A percentile compares a stretch with the other conserved stretches of the same genome.
These are phyloP conservation scores for Panicum virgatum DNA, from an alignment of 202 grass and related monocot species.

Conservation along the genomic window DNA sequence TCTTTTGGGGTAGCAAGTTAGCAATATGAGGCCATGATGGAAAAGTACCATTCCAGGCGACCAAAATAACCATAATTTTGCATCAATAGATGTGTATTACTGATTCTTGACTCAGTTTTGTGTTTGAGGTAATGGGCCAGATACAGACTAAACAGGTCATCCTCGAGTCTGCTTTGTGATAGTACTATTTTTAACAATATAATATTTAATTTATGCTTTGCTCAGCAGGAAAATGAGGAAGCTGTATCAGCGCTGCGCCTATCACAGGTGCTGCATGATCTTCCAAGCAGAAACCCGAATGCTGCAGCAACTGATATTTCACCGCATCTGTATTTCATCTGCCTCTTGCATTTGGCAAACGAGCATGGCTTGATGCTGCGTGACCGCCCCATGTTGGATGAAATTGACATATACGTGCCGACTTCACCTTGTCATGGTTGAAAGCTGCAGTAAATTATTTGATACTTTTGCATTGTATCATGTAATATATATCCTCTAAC, in stretches of 20 bases:
- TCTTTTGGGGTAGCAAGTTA: neutral
- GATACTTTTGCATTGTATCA: neutral
- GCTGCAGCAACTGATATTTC: conserved; percentile 68
- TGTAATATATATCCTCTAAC: neutral
- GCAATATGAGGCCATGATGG: neutral
- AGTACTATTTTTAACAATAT: conserved; percentile 14
- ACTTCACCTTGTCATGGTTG: conserved; percentile 17
- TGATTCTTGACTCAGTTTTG: neutral
- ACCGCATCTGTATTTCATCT: conserved; percentile 91
- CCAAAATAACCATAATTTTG: neutral
- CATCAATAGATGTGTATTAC: conserved; percentile 12
- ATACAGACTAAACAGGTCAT: neutral
- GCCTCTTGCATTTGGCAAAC: conserved; percentile 90
- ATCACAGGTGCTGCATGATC: conserved; percentile 61
- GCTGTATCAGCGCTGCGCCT: conserved; percentile 44
- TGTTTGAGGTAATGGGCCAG: neutral
- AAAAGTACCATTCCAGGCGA: neutral
- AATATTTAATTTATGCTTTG: conserved; percentile 20
- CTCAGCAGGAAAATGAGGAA: conserved; percentile 38
- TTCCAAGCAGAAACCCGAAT: conserved; percentile 58
- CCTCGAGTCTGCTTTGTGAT: neutral
- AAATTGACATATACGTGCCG: conserved; percentile 76
- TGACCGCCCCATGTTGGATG: conserved; percentile 71
- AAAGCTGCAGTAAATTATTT: neutral
- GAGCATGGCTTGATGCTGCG: conserved; percentile 64